Percentiles rank a stretch among this genome's conserved stretches.
These are phyloP conservation scores for Eucalyptus fibrosa DNA, from an alignment of 345 rosid species.

Conservation along the genomic window DNA sequence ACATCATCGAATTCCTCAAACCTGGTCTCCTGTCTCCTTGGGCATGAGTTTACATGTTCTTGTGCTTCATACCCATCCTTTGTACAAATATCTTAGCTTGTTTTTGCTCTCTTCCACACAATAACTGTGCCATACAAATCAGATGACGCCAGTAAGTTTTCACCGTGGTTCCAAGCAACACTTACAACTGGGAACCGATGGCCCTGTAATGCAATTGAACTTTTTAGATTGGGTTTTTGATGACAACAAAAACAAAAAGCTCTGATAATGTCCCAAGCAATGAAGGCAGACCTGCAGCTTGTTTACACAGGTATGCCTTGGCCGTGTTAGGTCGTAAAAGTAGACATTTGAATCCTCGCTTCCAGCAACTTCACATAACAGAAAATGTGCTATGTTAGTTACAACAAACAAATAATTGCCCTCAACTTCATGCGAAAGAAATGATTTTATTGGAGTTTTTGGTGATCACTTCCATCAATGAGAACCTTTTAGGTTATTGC, in stretches of 20 bases:
- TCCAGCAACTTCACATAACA: constrained; percentile 52
- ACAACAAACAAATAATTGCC: background rate
- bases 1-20: background rate
- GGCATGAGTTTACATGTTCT: background rate
- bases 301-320: constrained; percentile 84
- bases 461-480: background rate
- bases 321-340: constrained; percentile 85
- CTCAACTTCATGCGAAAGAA: background rate
- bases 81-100: constrained; percentile 2
- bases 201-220: constrained; percentile 41
- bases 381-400: background rate
- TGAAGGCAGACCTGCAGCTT: constrained; percentile 64
- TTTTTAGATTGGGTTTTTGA: background rate
- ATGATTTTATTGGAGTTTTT: background rate
- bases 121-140: constrained; percentile 88
- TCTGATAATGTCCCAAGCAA: background rate
- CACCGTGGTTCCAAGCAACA: constrained; percentile 98
- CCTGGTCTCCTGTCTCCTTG: background rate
- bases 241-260: background rate
- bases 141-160: constrained; percentile 88
- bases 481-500: background rate
- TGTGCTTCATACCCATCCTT: background rate
- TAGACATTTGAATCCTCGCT: constrained; percentile 91
- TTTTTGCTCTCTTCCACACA: constrained; percentile 94
- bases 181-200: constrained; percentile 79